Conservation (phyloP, 1,284 basidiomycete species). For the Prillingera fragicola region DNA sequence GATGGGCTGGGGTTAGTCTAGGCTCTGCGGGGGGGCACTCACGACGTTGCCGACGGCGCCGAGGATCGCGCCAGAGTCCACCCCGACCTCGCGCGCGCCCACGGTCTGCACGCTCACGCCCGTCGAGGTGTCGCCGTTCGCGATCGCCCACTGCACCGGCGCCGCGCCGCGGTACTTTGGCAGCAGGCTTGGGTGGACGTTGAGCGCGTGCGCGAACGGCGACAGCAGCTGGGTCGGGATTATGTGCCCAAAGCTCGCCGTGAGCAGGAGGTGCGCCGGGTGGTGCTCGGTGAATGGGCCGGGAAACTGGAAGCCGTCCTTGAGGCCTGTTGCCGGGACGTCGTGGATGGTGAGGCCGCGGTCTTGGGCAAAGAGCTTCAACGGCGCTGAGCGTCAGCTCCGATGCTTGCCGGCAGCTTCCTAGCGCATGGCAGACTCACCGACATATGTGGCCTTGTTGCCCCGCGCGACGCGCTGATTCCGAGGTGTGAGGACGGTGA, state of each 20-base stretch:
- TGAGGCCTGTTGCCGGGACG: conserved; percentile 22
- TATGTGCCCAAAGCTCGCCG: conserved; percentile 89
- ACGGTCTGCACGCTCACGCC: conserved; percentile 61
- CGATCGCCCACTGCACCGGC: conserved; percentile 80
- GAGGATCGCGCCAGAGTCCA: conserved; percentile 50
- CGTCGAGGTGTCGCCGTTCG: conserved; percentile 58
- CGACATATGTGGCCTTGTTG: conserved; percentile 16
- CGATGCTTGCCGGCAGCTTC: conserved; percentile 4
- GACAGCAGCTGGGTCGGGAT: conserved; percentile 62
- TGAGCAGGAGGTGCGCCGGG: conserved; percentile 64
- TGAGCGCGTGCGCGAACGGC: conserved; percentile 70
- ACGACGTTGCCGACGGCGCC: conserved; percentile 37
- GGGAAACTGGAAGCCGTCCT: conserved; percentile 8
- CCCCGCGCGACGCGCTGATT: conserved; percentile 25
- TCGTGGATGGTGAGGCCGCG: conserved; percentile 12
- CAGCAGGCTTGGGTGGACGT: conserved; percentile 86
- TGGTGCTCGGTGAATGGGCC: conserved; percentile 49
- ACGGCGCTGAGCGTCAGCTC: conserved; percentile 16
- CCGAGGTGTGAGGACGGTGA: conserved; percentile 36
- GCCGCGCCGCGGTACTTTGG: conserved; percentile 86
- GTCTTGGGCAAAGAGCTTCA: conserved; percentile 20
- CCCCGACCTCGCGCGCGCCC: conserved; percentile 30
- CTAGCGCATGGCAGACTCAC: too few relatives aligned
- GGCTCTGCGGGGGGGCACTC: conserved; percentile 13
- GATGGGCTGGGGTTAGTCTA: conserved; percentile 49